These are phyloP conservation scores for Penicillium alfredii DNA, from an alignment of 495 filamentous ascomycete genomes.

Conservation along the genomic window DNA sequence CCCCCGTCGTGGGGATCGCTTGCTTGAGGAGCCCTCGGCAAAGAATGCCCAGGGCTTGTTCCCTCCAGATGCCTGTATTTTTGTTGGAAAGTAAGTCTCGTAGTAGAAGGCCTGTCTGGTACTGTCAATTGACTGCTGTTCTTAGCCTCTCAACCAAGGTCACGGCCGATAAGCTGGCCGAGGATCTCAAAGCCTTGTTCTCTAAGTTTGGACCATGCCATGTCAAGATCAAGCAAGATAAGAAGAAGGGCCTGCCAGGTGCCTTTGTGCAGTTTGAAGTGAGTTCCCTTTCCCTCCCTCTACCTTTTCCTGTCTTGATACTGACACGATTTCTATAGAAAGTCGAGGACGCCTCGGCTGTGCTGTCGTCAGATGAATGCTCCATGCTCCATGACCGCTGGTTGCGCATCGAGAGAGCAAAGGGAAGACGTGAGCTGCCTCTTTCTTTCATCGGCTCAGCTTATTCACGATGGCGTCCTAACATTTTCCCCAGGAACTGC, in stretches of 20 bases:
- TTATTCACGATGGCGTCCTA: background rate
- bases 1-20: conserved; percentile 15
- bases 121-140: background rate
- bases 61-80: conserved; percentile 20
- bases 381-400: conserved; percentile 8
- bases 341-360: background rate
- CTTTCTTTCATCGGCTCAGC: background rate
- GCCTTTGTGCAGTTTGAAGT: conserved; percentile 23
- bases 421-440: conserved; percentile 13
- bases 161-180: conserved; percentile 4
- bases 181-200: conserved; percentile 11
- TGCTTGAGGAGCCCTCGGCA: conserved; percentile 13
- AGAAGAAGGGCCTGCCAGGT: conserved; percentile 12
- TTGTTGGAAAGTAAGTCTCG: conserved; percentile 24
- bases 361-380: conserved; percentile 2
- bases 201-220: conserved; percentile 11
- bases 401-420: conserved; percentile 16
- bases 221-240: conserved; percentile 20
- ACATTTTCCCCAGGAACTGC: conserved; percentile 14
- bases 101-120: background rate
- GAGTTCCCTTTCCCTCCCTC: background rate
- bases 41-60: conserved; percentile 25
- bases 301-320: background rate
- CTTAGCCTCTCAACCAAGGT: conserved; percentile 14
- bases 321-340: background rate